Evolutionary conservation across 768 basidiomycete species (phyloP).

Genomic region (Leccinum variicolor): DNA sequence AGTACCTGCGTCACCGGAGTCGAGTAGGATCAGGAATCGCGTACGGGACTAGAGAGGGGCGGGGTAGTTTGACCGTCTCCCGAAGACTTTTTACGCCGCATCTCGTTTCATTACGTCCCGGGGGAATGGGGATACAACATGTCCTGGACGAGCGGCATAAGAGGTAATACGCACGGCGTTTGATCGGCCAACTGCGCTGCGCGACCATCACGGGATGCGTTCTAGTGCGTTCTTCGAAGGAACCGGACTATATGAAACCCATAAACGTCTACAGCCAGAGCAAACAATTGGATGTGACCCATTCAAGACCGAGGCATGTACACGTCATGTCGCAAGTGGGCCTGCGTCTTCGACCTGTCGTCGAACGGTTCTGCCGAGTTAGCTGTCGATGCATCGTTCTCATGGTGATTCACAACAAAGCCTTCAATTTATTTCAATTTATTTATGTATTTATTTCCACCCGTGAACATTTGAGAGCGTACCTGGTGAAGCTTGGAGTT

Average conservation of each 20-base stretch:
- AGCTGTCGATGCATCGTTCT: conserved; percentile 1
- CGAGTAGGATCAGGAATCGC: background rate
- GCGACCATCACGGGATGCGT: background rate
- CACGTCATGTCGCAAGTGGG: background rate
- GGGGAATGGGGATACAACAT: background rate
- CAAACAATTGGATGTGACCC: background rate
- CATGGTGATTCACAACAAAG: conserved; percentile 1
- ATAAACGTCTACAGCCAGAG: background rate
- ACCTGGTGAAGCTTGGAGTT: background rate
- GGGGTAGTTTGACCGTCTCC: background rate
- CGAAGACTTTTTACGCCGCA: background rate
- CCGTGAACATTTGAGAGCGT: background rate
- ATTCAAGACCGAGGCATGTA: background rate
- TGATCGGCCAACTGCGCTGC: background rate
- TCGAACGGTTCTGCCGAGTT: conserved; percentile 1
- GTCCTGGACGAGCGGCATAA: conserved; percentile 1
- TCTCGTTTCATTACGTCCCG: conserved; percentile 14
- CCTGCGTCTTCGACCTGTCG: background rate
- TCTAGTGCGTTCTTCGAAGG: background rate
- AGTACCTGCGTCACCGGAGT: background rate
- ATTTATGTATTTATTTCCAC: background rate
- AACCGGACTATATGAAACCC: background rate
- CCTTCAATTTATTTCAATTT: background rate
- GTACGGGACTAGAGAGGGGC: conserved; percentile 6
- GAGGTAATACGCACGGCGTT: conserved; percentile 11